These are phyloP conservation scores for Zea mays DNA, from an alignment of 176 grass and related monocot genomes.

Conservation along the genomic window Zm-B73-REFERENCE-NAM-5.0 NC_050101.1:158605501-158606000, in stretches of 20 bases:
- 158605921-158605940: background rate
- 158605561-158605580: background rate
- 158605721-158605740: constrained; percentile 27
- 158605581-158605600: background rate
- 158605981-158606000: background rate
- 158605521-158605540: background rate
- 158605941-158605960: background rate
- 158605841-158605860: constrained; percentile 35
- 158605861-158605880: constrained; percentile 32
- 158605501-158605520: background rate
- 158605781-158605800: no score
- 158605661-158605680: background rate
- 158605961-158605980: background rate
- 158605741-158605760: constrained; percentile 23
- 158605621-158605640: background rate
- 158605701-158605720: background rate
- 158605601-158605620: constrained; percentile 1
- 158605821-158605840: constrained; percentile 21
- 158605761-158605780: constrained; percentile 21
- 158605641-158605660: background rate
- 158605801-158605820: constrained; percentile 26
- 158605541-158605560: background rate
- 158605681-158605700: background rate
- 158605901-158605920: constrained; percentile 20
- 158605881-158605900: constrained; percentile 14